A percentile compares a stretch with the other conserved stretches of the same genome.
phyloP scores from a whole-genome alignment of 192 early-diverging fungal genomes.

The Gonapodya sp. region DNA sequence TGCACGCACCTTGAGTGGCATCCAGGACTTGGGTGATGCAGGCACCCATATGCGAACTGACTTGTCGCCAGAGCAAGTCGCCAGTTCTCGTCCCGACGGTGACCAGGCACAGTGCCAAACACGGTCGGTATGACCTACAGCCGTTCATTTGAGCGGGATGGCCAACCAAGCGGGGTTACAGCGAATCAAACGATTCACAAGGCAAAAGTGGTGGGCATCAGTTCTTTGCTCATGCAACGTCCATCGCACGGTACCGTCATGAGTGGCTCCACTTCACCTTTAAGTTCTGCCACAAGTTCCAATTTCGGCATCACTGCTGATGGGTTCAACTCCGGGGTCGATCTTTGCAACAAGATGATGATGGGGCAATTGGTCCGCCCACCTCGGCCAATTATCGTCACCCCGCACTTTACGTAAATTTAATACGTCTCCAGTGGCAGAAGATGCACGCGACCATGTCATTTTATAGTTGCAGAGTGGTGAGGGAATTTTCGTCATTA shows the following conservation, averaged over 20 bases:
- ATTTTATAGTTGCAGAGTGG: no score
- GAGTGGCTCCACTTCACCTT: constrained; percentile 32
- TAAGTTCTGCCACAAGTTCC: constrained; percentile 46
- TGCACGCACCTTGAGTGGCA: background rate
- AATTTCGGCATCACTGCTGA: constrained; percentile 33
- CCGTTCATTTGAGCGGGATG: no score
- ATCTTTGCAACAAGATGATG: no score
- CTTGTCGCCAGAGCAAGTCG: constrained; percentile 80
- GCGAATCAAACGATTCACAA: background rate
- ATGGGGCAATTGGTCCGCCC: no score
- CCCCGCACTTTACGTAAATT: no score
- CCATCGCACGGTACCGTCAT: no score
- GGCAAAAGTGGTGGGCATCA: background rate
- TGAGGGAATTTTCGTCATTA: no score
- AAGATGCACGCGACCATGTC: no score
- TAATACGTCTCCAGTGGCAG: no score
- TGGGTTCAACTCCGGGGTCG: no score
- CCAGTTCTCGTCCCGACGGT: constrained; percentile 58
- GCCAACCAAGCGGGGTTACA: no score
- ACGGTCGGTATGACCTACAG: constrained; percentile 62
- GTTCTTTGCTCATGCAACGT: background rate
- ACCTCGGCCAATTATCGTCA: no score
- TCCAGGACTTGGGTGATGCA: constrained; percentile 7
- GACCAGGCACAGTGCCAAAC: constrained; percentile 87
- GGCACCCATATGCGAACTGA: constrained; percentile 78